These are phyloP conservation scores for Helianthus tuberosus DNA, from an alignment of 129 eudicot species.

Conservation along the genomic window DNA sequence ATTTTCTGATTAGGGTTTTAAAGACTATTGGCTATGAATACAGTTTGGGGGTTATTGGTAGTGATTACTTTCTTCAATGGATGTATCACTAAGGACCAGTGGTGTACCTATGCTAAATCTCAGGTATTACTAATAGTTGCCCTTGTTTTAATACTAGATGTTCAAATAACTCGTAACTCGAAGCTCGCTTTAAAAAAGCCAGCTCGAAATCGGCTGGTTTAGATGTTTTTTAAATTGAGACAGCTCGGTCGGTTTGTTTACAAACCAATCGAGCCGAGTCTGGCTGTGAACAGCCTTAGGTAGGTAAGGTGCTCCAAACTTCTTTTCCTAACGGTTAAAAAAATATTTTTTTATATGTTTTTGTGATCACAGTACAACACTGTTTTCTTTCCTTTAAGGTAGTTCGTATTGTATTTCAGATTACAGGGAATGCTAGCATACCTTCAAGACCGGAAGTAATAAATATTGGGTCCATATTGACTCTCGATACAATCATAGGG, in stretches of 20 bases:
- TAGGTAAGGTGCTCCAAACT: not conserved
- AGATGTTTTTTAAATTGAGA: too few relatives aligned
- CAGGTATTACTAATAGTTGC: conserved; percentile 9
- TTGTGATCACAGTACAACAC: not conserved
- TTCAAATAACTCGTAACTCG: too few relatives aligned
- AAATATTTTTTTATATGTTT: not conserved
- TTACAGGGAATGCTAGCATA: conserved; percentile 12
- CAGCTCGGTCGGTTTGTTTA: too few relatives aligned
- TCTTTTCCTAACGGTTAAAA: not conserved
- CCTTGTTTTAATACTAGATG: too few relatives aligned
- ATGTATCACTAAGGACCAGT: conserved; percentile 14
- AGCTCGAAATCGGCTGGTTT: too few relatives aligned
- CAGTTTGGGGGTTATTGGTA: conserved; percentile 21
- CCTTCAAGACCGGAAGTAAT: conserved; percentile 55
- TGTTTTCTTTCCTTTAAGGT: not conserved
- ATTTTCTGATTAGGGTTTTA: conserved; percentile 25
- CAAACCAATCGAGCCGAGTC: too few relatives aligned
- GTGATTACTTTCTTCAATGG: conserved; percentile 25
- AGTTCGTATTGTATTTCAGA: conserved; percentile 26
- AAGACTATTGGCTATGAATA: conserved; percentile 20
- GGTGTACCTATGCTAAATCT: not conserved
- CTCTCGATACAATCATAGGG: conserved; percentile 51
- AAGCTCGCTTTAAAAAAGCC: too few relatives aligned
- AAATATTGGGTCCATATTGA: conserved; percentile 56
- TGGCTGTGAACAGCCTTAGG: too few relatives aligned